Evolutionary conservation across 2,329 filamentous ascomycete genomes (phyloP), one percentile per base, ranked within the genome.

Genomic region (Pseudogymnoascus sp.): DNA sequence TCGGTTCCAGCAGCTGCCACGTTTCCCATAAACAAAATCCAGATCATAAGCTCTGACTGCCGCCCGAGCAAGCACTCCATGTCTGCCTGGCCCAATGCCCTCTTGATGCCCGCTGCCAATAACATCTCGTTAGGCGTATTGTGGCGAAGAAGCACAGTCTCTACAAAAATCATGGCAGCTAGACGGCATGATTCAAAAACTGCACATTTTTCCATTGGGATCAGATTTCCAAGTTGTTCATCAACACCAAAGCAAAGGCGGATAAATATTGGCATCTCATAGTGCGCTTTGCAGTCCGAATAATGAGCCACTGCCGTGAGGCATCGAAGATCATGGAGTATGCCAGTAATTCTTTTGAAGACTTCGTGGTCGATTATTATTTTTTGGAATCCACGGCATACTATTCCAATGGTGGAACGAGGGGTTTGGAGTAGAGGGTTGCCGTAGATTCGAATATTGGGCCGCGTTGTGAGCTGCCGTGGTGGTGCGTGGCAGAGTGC

Each of bases 11-110:
- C 6, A 11, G 58, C 58, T 15, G n/a, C 37, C n/a, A 60, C 33
- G 33, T 44, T 60, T 5, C 58, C 58, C 36, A 60, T 60, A 26
- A 40, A 60, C 29, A 60, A 29, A 26, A 60, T 60, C 58, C 58
- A 60, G n/a, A 24, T 36, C 21, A 60, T 3, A 4, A 60, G 37
- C 37, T 47, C 58, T 6, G 58, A 13, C 10, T 26, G n/a, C 15
- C 26, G 8, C 8, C 41, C 17, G 5, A 60, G 39, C 21, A 60
- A 11, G 5, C n/a, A 21, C 26, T 41, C 37, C 24, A 60, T 41
- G 4, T 60, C 26, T 15, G 8, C 37, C 26, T 9, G n/a, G 29
- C n/a, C 37, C 21, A 60, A 21, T n/a, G 37, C 41, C 17, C 37
- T 44, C 37, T 47, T 60, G 4, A 60, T 60, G 13, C 58, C 13